These are phyloP conservation scores for Nyctanthes arbortristis DNA, from an alignment of 257 asterid genomes.

Conservation along the genomic window DNA sequence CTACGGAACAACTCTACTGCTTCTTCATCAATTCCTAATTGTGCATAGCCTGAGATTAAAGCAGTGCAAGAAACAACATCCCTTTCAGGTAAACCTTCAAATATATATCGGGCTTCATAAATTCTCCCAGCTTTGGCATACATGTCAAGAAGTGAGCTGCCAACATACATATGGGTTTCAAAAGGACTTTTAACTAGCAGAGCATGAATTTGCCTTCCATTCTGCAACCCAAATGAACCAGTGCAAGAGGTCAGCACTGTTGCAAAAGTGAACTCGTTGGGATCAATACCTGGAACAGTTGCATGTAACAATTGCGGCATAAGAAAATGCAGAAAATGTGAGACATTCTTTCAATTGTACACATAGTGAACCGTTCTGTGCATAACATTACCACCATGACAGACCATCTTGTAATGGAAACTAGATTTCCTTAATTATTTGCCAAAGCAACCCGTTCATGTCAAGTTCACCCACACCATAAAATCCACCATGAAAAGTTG, in stretches of 20 bases:
- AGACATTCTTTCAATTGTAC: neutral
- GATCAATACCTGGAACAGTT: conserved; percentile 60
- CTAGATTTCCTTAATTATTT: neutral
- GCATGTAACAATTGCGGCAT: conserved; percentile 33
- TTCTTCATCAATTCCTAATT: conserved; percentile 67
- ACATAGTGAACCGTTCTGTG: neutral
- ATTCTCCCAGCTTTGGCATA: conserved; percentile 83
- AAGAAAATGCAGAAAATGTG: conserved; percentile 12
- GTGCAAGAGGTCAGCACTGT: conserved; percentile 66
- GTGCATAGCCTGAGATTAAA: conserved; percentile 80
- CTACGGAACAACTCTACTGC: conserved; percentile 59
- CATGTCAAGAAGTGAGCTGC: conserved; percentile 89
- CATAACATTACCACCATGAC: neutral
- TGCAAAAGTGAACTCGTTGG: conserved; percentile 81
- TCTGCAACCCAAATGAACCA: conserved; percentile 36
- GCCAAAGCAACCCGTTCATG: neutral
- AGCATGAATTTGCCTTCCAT: conserved; percentile 71
- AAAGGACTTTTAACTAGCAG: conserved; percentile 56
- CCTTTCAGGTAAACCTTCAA: conserved; percentile 60
- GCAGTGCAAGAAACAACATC: conserved; percentile 86
- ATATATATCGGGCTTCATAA: conserved; percentile 61
- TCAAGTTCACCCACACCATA: neutral
- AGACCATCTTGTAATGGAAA: neutral
- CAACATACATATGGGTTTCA: conserved; percentile 64
- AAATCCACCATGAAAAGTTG: neutral